A percentile compares a stretch with the other conserved stretches of the same genome.
Conservation (phyloP, 768 basidiomycete genomes). For the Russula earlei region DNA sequence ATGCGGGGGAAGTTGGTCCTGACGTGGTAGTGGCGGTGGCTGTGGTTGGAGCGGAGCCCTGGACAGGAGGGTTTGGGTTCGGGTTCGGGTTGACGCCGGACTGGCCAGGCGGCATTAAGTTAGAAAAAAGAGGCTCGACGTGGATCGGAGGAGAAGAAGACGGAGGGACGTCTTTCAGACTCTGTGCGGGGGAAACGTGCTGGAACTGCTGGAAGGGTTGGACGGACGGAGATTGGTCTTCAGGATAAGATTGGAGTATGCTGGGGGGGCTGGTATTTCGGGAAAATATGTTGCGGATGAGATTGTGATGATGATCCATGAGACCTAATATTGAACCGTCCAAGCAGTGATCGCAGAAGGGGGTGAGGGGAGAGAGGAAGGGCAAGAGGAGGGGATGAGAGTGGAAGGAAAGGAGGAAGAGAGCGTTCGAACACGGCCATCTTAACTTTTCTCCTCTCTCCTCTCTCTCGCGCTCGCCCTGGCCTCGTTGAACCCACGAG, state of each 20-base stretch:
- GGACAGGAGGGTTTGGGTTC: conserved; percentile 26
- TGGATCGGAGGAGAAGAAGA: conserved; percentile 46
- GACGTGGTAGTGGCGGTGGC: conserved; percentile 27
- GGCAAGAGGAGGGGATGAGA: not conserved
- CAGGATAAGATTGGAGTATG: conserved; percentile 14
- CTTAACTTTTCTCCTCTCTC: not conserved
- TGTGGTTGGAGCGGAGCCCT: conserved; percentile 22
- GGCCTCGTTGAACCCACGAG: conserved; percentile 21
- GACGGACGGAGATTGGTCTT: conserved; percentile 13
- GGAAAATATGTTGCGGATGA: conserved; percentile 20
- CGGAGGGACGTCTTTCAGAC: conserved; percentile 31
- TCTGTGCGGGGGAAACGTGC: conserved; percentile 27
- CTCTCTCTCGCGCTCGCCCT: too few species aligned
- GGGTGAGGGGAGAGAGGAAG: not conserved
- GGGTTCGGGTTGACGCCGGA: conserved; percentile 30
- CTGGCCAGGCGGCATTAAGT: conserved; percentile 34
- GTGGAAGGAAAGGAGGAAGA: not conserved
- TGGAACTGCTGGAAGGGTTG: conserved; percentile 23
- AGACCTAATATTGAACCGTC: not conserved
- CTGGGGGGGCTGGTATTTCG: conserved; percentile 18
- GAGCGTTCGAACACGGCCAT: not conserved
- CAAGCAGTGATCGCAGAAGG: conserved; percentile 1
- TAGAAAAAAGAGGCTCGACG: conserved; percentile 62
- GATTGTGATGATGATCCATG: conserved; percentile 19
- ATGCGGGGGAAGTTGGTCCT: conserved; percentile 36